A percentile compares a stretch with the other conserved stretches of the same genome.
Conservation (phyloP, 805 yeast species). For the Zygosaccharomyces kombuchaensis region DNA sequence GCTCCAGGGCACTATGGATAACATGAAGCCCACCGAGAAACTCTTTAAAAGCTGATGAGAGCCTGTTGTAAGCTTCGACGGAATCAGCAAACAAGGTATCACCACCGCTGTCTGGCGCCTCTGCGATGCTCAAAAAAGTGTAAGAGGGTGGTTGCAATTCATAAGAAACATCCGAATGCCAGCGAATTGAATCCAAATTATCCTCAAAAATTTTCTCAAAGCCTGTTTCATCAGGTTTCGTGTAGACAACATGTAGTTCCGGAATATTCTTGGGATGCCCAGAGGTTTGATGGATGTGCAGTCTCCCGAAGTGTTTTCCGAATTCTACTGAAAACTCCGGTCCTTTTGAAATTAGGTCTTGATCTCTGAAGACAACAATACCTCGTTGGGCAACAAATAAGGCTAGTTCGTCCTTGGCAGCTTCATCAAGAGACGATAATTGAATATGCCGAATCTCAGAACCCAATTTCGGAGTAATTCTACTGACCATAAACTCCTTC, state of each 20-base stretch:
- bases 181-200: constrained; percentile 30
- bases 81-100: constrained; percentile 69
- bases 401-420: constrained; percentile 65
- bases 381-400: constrained; percentile 62
- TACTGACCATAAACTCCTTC: constrained; percentile 15
- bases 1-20: constrained; percentile 63
- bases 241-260: constrained; percentile 57
- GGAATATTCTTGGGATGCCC: constrained; percentile 59
- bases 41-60: constrained; percentile 59
- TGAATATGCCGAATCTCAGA: constrained; percentile 66
- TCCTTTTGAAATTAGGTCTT: constrained; percentile 54
- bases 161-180: constrained; percentile 73
- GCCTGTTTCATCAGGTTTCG: constrained; percentile 38
- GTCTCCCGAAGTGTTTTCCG: constrained; percentile 61
- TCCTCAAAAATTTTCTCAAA: constrained; percentile 26
- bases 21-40: constrained; percentile 58
- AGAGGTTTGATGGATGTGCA: constrained; percentile 64
- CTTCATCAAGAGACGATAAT: constrained; percentile 46
- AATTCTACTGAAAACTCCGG: constrained; percentile 44
- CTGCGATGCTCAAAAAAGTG: constrained; percentile 60
- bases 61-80: constrained; percentile 62
- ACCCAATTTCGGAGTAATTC: constrained; percentile 66
- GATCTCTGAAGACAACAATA: constrained; percentile 59
- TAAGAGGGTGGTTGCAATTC: constrained; percentile 67
- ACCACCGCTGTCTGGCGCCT: constrained; percentile 61